Evolutionary conservation across 1,139 yeast species (phyloP).

Genomic region (Yamadazyma conglobata): DNA sequence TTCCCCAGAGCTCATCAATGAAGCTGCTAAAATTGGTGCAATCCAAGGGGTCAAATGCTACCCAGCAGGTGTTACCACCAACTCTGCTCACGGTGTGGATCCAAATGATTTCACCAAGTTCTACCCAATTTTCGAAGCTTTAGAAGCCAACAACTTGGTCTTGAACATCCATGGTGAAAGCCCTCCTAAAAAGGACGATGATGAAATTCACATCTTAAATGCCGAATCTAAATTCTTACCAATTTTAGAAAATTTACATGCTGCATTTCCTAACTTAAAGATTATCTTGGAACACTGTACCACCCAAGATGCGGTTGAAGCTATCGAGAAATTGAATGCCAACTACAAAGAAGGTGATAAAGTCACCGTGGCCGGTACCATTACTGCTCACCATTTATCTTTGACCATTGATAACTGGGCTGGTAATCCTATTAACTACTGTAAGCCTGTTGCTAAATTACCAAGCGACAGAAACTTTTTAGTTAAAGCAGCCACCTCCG

Average conservation of each 20-base stretch:
- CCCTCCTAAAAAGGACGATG: slow-evolving; percentile 57
- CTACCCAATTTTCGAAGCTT: slow-evolving; percentile 83
- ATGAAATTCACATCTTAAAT: slow-evolving; percentile 76
- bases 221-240: slow-evolving; percentile 94
- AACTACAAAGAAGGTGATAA: slow-evolving; percentile 39
- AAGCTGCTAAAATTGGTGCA: slow-evolving; percentile 71
- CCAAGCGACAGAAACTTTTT: slow-evolving; percentile 81
- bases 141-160: slow-evolving; percentile 74
- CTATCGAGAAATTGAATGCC: slow-evolving; percentile 66
- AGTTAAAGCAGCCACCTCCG: slow-evolving; percentile 84
- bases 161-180: slow-evolving; percentile 94
- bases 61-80: slow-evolving; percentile 98
- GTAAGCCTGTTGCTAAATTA: slow-evolving; percentile 96
- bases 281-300: slow-evolving; percentile 96
- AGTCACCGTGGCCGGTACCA: slow-evolving; percentile 78
- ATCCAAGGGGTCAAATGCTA: slow-evolving; percentile 89
- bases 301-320: slow-evolving; percentile 79
- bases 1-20: slow-evolving; percentile 78
- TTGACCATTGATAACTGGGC: slow-evolving; percentile 95
- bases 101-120: slow-evolving; percentile 85
- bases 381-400: slow-evolving; percentile 91
- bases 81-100: slow-evolving; percentile 89
- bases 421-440: slow-evolving; percentile 89
- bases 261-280: slow-evolving; percentile 80
- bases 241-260: slow-evolving; percentile 75